phyloP scores from a whole-genome alignment of 371 early-diverging fungal species.

The Apophysomyces ossiformis region DNA sequence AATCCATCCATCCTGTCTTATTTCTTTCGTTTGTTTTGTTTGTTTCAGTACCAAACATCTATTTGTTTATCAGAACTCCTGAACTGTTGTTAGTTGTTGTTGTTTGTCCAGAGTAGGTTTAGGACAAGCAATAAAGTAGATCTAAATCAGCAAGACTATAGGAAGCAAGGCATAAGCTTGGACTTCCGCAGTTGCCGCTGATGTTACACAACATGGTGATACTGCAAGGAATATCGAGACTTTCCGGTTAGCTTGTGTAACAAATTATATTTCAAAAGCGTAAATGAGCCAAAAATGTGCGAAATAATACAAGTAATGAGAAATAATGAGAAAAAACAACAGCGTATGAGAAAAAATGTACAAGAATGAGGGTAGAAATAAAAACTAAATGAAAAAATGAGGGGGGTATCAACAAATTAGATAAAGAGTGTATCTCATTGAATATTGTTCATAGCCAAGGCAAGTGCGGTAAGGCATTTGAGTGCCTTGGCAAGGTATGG shows the following conservation, averaged over 20 bases:
- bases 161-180: too few species aligned
- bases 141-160: neutral
- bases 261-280: neutral
- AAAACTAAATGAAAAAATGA: neutral
- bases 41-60: too few species aligned
- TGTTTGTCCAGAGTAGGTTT: too few species aligned
- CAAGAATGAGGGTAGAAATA: neutral
- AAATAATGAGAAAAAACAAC: neutral
- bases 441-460: slow-evolving; percentile 46
- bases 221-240: slow-evolving; percentile 11
- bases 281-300: slow-evolving; percentile 7
- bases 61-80: too few species aligned
- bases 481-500: slow-evolving; percentile 38
- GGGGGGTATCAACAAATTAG: slow-evolving; percentile 1
- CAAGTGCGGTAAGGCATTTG: slow-evolving; percentile 46
- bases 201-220: slow-evolving; percentile 2
- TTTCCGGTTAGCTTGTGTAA: slow-evolving; percentile 9
- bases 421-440: slow-evolving; percentile 16
- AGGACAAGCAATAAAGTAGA: too few species aligned
- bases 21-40: too few species aligned
- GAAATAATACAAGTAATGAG: slow-evolving; percentile 4
- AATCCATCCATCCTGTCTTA: too few species aligned
- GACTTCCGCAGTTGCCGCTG: too few species aligned
- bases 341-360: neutral
- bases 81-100: too few species aligned